Evolutionary conservation across 116 monocot species (phyloP), one percentile per base, ranked within the genome.

Genomic region (Zostera marina): DNA sequence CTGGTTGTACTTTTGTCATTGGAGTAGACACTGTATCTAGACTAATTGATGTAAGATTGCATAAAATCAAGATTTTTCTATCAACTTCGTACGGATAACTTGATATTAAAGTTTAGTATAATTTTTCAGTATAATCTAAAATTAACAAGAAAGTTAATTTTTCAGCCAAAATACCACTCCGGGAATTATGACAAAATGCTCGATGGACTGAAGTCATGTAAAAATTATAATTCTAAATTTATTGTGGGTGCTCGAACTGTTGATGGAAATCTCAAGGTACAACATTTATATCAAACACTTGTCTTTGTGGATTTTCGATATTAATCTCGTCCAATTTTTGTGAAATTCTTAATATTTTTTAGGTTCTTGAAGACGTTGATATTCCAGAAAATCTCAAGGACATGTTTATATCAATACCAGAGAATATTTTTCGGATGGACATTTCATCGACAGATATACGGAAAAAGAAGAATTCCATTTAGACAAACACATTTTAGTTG

Each of bases 381-480:
- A 74, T 96, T 63, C 96, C 96, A 21, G 68, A 70, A 59, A 82
- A 73, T 45, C 52, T 89, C 53, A 76, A 74, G 58, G 85, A 76
- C 55, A 85, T 89, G 85, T 89, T 96, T 58, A 55, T 85, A 59
- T 78, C 96, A 11, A 85, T 89, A 73, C 89, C 89, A 47, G 69
- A 65, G 69, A 79, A 85, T 0, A 76, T 39, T 17, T 96, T 89
- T 41, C 82, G 78, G 40, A 63, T 88, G 58, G 96, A 96, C 63
- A 74, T 96, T 61, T 96, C 96, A 75, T 96, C 96, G 38, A 96
- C 89, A 21, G 84, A 96, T 43, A 65, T 96, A 76, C 63, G 96
- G 69, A 85, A 72, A 62, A 74, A 43, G 47, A 12, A 5, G 32
- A n/a, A n/a, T n/a, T n/a, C n/a, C 32, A 32, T 32, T 32, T 32